These are phyloP conservation scores for Rhynchosporium secalis DNA, from an alignment of 2,329 filamentous ascomycete genomes.

Conservation along the genomic window DNA sequence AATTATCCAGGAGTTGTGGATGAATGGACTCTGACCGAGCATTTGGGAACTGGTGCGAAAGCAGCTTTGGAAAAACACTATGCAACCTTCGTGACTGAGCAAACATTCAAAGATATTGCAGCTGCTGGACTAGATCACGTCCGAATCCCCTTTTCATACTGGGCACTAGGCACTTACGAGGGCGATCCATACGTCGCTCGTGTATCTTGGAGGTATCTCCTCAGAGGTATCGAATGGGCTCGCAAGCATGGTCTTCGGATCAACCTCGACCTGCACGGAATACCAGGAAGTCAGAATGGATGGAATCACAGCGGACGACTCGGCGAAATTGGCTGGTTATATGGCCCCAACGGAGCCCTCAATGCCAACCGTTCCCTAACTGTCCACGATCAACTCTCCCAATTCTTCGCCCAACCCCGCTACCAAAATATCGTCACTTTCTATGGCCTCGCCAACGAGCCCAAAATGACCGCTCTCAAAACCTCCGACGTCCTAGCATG, in stretches of 20 bases:
- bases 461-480: constrained; percentile 75
- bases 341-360: constrained; percentile 77
- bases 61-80: constrained; percentile 86
- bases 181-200: constrained; percentile 85
- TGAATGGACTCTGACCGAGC: constrained; percentile 76
- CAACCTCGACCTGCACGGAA: constrained; percentile 89
- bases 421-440: constrained; percentile 91
- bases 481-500: constrained; percentile 70
- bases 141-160: constrained; percentile 94
- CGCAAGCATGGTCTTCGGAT: constrained; percentile 89
- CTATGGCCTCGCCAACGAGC: constrained; percentile 95
- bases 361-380: constrained; percentile 84
- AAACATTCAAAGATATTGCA: constrained; percentile 80
- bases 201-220: constrained; percentile 88
- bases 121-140: constrained; percentile 92
- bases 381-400: constrained; percentile 80
- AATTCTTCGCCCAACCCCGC: constrained; percentile 90
- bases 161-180: constrained; percentile 84
- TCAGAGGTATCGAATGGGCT: constrained; percentile 90
- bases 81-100: constrained; percentile 80
- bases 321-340: constrained; percentile 82
- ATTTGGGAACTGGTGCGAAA: constrained; percentile 66
- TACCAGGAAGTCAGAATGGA: constrained; percentile 92
- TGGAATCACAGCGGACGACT: constrained; percentile 94
- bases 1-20: constrained; percentile 74